Conservation (phyloP, 441 rosid genomes). For the Pelargonium australe region DNA sequence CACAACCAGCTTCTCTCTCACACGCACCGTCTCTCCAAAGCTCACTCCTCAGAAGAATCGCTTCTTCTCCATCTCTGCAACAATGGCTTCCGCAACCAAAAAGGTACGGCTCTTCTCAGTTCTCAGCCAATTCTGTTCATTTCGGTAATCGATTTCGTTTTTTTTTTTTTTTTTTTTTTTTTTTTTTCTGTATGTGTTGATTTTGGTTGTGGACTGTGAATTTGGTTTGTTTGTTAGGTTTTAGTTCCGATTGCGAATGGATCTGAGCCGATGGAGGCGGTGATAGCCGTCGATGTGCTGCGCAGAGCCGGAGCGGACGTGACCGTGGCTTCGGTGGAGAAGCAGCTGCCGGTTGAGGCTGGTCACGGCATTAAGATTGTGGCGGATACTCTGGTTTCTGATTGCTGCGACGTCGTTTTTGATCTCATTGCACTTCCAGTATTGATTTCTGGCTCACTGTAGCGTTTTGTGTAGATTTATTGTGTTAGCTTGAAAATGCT, state of each 20-base stretch:
- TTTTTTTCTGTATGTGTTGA: not conserved
- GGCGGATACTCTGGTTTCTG: conserved; percentile 61
- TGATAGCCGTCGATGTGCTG: conserved; percentile 64
- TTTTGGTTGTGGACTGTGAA: not conserved
- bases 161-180: not conserved
- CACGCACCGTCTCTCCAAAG: not conserved
- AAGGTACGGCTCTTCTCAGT: conserved; percentile 28
- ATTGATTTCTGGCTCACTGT: conserved; percentile 15
- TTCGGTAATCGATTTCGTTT: not conserved
- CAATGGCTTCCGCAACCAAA: conserved; percentile 52
- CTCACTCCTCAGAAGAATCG: conserved; percentile 11
- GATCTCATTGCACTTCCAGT: conserved; percentile 84
- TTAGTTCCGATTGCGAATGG: conserved; percentile 87
- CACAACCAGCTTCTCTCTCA: not conserved
- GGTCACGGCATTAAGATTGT: conserved; percentile 62
- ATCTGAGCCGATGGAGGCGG: conserved; percentile 89
- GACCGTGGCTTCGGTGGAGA: conserved; percentile 69
- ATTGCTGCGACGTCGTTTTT: conserved; percentile 41
- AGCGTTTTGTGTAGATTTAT: not conserved
- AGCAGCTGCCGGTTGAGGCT: conserved; percentile 57
- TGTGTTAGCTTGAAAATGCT: no score
- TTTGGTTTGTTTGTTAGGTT: conserved; percentile 39
- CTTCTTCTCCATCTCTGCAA: conserved; percentile 31
- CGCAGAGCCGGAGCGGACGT: conserved; percentile 81
- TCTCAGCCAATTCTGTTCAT: not conserved